These are phyloP conservation scores for Cyberlindnera lachancei DNA, from an alignment of 805 yeast species.

Conservation along the genomic window DNA sequence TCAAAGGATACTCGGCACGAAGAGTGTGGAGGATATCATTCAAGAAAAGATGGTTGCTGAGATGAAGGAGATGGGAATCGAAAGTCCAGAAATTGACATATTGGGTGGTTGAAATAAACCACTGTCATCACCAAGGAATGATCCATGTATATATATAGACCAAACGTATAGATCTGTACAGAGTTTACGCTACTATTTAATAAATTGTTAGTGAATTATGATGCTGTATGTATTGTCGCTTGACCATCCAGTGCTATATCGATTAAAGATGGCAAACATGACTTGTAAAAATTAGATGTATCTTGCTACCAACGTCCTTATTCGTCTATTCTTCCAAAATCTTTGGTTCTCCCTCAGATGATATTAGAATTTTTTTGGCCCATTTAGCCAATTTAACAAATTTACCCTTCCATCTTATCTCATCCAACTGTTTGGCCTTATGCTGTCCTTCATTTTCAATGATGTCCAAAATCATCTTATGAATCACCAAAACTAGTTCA, in stretches of 20 bases:
- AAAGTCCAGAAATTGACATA: conserved; percentile 18
- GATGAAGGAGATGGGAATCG: conserved; percentile 21
- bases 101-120: conserved; percentile 10
- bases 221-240: no score
- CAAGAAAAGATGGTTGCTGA: conserved; percentile 16
- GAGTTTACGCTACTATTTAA: no score
- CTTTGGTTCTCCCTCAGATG: conserved; percentile 3
- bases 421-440: conserved; percentile 26
- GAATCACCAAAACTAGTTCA: conserved; percentile 45
- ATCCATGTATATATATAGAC: not conserved
- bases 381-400: conserved; percentile 6
- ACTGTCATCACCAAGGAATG: not conserved
- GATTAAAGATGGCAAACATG: no score
- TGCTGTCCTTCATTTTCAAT: conserved; percentile 43
- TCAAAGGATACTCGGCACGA: conserved; percentile 15
- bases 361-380: conserved; percentile 5
- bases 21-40: conserved; percentile 19
- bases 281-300: no score
- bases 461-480: conserved; percentile 47
- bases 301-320: no score
- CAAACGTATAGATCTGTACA: not conserved
- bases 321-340: no score
- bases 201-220: no score
- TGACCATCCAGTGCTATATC: no score
- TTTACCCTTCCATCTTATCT: conserved; percentile 26